Conservation (phyloP, 306 rosid species). For the Spatholobus suberectus region DNA sequence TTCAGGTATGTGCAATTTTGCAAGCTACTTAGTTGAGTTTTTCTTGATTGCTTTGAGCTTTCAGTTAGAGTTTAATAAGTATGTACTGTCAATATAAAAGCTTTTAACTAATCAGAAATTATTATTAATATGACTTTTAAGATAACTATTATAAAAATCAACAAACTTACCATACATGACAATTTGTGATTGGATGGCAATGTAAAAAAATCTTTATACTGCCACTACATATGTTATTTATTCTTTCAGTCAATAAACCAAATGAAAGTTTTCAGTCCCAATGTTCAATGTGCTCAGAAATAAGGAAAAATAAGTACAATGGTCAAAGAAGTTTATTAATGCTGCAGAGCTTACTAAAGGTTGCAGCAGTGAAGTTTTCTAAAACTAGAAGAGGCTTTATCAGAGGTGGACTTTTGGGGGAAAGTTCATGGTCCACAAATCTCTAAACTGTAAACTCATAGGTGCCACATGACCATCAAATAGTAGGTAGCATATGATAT, state of each 20-base stretch:
- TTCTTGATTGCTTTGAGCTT: slow-evolving; percentile 7
- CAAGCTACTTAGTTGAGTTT: background rate
- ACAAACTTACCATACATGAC: background rate
- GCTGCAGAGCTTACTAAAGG: slow-evolving; percentile 1
- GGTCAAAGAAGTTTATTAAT: slow-evolving; percentile 13
- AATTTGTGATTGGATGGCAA: background rate
- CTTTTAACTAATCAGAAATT: background rate
- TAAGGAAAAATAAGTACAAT: background rate
- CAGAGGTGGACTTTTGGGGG: slow-evolving; percentile 16
- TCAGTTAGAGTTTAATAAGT: background rate
- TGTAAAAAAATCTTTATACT: background rate
- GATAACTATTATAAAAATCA: background rate
- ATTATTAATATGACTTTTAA: background rate
- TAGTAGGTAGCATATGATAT: slow-evolving; percentile 14
- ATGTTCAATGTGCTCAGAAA: slow-evolving; percentile 4
- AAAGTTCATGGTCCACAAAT: slow-evolving; percentile 41
- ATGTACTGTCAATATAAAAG: background rate
- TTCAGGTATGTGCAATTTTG: slow-evolving; percentile 70
- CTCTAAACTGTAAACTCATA: slow-evolving; percentile 33
- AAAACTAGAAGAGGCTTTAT: background rate
- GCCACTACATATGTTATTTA: background rate
- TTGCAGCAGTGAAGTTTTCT: slow-evolving; percentile 4
- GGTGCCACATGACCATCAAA: slow-evolving; percentile 30
- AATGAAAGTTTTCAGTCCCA: background rate
- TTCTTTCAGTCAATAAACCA: background rate